Evolutionary conservation across 2,329 filamentous ascomycete genomes (phyloP).

Genomic region (Colletotrichum tofieldiae): DNA sequence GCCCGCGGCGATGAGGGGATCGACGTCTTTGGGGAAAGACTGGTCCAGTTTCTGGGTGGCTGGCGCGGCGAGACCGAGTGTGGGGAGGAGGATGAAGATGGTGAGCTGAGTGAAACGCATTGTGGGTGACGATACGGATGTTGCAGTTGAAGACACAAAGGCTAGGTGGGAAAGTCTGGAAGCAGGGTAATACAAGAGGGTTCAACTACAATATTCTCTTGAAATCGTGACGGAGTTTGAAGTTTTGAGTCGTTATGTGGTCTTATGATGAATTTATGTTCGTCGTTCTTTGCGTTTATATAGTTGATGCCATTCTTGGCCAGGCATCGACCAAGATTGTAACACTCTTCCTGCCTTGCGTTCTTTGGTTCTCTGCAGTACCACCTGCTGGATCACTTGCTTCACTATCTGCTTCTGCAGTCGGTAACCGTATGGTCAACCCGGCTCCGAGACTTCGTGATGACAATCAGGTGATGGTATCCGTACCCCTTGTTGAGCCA

Average conservation of each 20-base stretch:
- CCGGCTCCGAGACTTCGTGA: neutral
- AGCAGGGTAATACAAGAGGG: neutral
- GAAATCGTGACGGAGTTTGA: neutral
- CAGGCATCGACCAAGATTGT: neutral
- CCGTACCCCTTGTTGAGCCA: neutral
- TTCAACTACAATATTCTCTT: neutral
- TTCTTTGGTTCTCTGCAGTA: neutral
- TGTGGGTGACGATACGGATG: neutral
- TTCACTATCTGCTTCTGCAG: neutral
- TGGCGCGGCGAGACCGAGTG: neutral
- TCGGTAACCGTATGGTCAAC: neutral
- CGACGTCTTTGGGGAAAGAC: neutral
- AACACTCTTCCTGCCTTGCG: neutral
- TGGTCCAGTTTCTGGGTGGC: constrained; percentile 7
- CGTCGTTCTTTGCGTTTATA: neutral
- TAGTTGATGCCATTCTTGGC: neutral
- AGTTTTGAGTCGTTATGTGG: neutral
- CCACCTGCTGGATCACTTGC: neutral
- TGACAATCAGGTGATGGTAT: neutral
- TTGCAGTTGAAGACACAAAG: neutral
- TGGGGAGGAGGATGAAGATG: constrained; percentile 35
- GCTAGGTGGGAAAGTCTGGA: too few species aligned
- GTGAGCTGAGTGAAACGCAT: constrained; percentile 27
- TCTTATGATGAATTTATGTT: too few species aligned
- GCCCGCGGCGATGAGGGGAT: constrained; percentile 41